Percentiles rank a stretch among this genome's conserved stretches.
These are phyloP conservation scores for Saprolegnia parasitica DNA, from an alignment of 352 stramenopile genomes.

Conservation along the genomic window DNA sequence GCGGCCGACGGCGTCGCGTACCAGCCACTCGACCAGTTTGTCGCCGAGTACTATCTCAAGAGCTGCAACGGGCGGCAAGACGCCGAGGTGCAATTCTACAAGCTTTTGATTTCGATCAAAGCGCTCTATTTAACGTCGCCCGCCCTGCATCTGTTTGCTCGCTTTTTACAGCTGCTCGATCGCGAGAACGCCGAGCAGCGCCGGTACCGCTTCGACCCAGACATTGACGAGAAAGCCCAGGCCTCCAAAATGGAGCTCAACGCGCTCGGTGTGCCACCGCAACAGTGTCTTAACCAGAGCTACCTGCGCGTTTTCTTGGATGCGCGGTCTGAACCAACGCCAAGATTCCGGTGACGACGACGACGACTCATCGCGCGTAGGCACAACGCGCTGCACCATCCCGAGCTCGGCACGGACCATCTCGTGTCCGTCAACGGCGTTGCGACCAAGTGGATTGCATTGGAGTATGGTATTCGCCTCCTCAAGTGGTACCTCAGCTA, in stretches of 20 bases:
- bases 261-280: conserved; percentile 29
- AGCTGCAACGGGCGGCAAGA: conserved; percentile 52
- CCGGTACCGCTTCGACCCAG: neutral
- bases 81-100: conserved; percentile 63
- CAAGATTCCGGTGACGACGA: conserved; percentile 37
- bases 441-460: conserved; percentile 50
- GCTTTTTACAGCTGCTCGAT: conserved; percentile 40
- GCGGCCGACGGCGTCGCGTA: conserved; percentile 52
- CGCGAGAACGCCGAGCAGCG: neutral
- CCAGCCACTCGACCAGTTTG: conserved; percentile 47
- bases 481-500: conserved; percentile 65
- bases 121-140: conserved; percentile 43
- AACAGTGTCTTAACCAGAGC: conserved; percentile 48
- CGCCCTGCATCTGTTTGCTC: conserved; percentile 62
- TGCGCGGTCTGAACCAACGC: too few relatives aligned
- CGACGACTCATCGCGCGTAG: conserved; percentile 28
- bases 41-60: conserved; percentile 73
- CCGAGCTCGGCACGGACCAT: conserved; percentile 34
- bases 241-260: conserved; percentile 3
- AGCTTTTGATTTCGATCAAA: conserved; percentile 68
- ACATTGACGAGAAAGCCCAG: conserved; percentile 16
- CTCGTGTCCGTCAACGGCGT: conserved; percentile 47
- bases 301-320: conserved; percentile 67
- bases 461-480: conserved; percentile 54
- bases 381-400: conserved; percentile 15